Conservation (phyloP, 2,329 filamentous ascomycete species). For the Pyrenochaeta sp. region DNA sequence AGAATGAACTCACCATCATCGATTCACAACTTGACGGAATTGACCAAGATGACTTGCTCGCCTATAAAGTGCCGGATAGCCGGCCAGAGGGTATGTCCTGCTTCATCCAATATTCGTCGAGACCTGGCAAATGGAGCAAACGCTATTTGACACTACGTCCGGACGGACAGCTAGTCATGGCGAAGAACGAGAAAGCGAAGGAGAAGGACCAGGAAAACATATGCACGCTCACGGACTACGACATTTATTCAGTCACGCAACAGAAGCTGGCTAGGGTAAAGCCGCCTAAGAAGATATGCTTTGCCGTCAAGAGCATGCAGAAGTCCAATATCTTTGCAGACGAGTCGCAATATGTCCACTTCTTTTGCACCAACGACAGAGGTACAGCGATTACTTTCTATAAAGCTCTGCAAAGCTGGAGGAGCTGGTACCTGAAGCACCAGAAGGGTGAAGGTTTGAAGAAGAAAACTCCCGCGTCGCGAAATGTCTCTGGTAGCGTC, state of each 20-base stretch:
- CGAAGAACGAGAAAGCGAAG: slow-evolving; percentile 71
- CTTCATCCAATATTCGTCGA: slow-evolving; percentile 81
- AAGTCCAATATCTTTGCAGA: slow-evolving; percentile 84
- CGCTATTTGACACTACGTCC: slow-evolving; percentile 76
- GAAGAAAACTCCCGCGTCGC: slow-evolving; percentile 44
- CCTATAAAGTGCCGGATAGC: slow-evolving; percentile 68
- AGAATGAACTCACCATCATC: slow-evolving; percentile 76
- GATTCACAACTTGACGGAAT: slow-evolving; percentile 63
- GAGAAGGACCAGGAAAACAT: slow-evolving; percentile 72
- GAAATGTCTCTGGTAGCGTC: slow-evolving; percentile 23
- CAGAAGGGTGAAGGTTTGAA: slow-evolving; percentile 67
- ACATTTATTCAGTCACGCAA: slow-evolving; percentile 82
- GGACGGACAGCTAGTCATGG: slow-evolving; percentile 74
- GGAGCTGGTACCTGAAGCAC: slow-evolving; percentile 89
- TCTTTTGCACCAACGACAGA: slow-evolving; percentile 83
- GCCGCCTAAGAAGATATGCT: slow-evolving; percentile 85
- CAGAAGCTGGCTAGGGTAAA: slow-evolving; percentile 76
- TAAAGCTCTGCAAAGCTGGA: slow-evolving; percentile 77
- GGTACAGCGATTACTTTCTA: slow-evolving; percentile 74
- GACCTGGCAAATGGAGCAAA: slow-evolving; percentile 88
- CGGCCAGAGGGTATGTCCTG: slow-evolving; percentile 73
- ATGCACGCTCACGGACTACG: slow-evolving; percentile 90
- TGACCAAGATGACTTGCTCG: slow-evolving; percentile 69
- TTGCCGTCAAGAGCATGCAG: slow-evolving; percentile 90
- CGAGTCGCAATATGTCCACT: slow-evolving; percentile 88